Percentiles rank a stretch among this genome's conserved stretches.
These are phyloP conservation scores for Penicillium sp. DNA, from an alignment of 2,329 filamentous ascomycete genomes.

Conservation along the genomic window DNA sequence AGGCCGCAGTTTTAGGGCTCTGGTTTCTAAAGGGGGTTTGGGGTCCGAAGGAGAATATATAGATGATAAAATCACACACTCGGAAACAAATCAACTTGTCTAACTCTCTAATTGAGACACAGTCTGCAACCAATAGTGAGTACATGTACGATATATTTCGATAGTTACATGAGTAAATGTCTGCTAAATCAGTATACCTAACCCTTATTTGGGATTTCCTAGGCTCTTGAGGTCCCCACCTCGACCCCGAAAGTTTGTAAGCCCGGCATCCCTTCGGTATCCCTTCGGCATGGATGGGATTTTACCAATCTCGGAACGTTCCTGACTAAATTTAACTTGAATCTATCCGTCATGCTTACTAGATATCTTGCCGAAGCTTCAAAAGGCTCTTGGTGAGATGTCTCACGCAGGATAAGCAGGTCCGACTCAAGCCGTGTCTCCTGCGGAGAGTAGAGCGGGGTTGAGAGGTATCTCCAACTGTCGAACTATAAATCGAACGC, in stretches of 20 bases:
- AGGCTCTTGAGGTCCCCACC: too few relatives aligned
- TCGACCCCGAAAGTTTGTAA: neutral
- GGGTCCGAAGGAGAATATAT: too few relatives aligned
- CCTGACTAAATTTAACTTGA: neutral
- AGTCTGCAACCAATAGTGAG: neutral
- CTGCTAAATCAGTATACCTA: neutral
- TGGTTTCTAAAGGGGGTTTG: neutral
- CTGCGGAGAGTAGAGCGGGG: conserved; percentile 20
- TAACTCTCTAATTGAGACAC: neutral
- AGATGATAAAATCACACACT: too few relatives aligned
- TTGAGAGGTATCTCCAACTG: conserved; percentile 8
- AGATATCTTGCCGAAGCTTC: neutral
- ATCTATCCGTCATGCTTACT: neutral
- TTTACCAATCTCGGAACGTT: neutral
- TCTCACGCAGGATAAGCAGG: neutral
- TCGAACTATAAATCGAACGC: conserved; percentile 12
- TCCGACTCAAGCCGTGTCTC: conserved; percentile 9
- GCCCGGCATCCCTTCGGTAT: too few relatives aligned
- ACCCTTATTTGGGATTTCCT: neutral
- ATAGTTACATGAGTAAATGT: too few relatives aligned
- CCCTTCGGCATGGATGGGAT: too few relatives aligned
- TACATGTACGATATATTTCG: neutral
- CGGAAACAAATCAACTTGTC: neutral
- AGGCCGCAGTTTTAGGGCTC: conserved; percentile 26
- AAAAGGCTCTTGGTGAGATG: neutral